A percentile compares a stretch with the other conserved stretches of the same genome.
Evolutionary conservation across 1,284 basidiomycete genomes (phyloP).

Genomic region (Lignosus rhinocerotis): DNA sequence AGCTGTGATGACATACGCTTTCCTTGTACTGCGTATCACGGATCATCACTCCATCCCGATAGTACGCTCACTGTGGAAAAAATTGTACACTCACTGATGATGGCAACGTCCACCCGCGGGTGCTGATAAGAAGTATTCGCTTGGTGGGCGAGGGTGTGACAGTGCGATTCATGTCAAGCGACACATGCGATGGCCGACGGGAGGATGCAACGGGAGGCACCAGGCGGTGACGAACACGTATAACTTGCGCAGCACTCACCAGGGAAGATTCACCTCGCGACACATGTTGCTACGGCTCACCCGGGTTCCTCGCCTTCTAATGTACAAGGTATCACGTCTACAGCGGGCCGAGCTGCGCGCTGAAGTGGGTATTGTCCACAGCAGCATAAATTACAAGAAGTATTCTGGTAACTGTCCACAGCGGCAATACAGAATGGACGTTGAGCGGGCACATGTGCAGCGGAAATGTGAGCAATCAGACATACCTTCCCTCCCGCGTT

Average conservation of each 20-base stretch:
- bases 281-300: slow-evolving; percentile 2
- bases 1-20: no score
- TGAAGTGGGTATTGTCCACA: slow-evolving; percentile 19
- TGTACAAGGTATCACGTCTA: slow-evolving; percentile 9
- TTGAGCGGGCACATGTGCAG: slow-evolving; percentile 9
- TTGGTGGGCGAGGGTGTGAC: not conserved
- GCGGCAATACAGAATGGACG: not conserved
- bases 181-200: not conserved
- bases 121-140: no score
- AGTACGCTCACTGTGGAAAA: not conserved
- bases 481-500: slow-evolving; percentile 68
- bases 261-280: not conserved
- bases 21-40: not conserved
- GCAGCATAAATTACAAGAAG: slow-evolving; percentile 49
- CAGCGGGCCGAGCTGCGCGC: slow-evolving; percentile 10
- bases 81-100: no score
- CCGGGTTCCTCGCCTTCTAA: slow-evolving; percentile 1
- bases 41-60: not conserved
- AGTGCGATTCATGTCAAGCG: not conserved
- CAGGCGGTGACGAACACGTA: not conserved
- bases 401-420: slow-evolving; percentile 64
- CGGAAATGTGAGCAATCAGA: slow-evolving; percentile 10
- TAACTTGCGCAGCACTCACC: not conserved
- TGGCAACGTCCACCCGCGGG: no score
- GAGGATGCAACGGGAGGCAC: not conserved